These are phyloP conservation scores for Hylodesmum podocarpum DNA, from an alignment of 306 rosid species.

Conservation along the genomic window DNA sequence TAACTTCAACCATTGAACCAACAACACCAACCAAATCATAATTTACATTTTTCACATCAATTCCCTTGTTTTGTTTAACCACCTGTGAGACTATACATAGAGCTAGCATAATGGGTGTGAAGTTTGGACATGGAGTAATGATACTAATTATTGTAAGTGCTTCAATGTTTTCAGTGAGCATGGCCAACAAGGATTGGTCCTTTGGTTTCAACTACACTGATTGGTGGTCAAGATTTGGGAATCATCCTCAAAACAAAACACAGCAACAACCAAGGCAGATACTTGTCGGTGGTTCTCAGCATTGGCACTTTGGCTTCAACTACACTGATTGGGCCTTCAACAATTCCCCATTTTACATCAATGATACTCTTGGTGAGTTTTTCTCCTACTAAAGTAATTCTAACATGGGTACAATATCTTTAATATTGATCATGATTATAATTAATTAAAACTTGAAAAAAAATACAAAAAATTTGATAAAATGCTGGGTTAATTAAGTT, in stretches of 20 bases:
- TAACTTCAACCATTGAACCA: neutral
- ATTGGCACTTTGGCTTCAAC: constrained; percentile 45
- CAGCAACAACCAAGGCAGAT: constrained; percentile 31
- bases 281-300: constrained; percentile 54
- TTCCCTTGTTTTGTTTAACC: neutral
- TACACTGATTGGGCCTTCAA: constrained; percentile 46
- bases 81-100: no score
- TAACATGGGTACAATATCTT: neutral
- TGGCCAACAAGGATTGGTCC: constrained; percentile 49
- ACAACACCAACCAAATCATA: neutral
- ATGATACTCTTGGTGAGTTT: constrained; percentile 59
- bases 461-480: no score
- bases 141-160: constrained; percentile 20
- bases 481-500: no score
- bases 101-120: constrained; percentile 42
- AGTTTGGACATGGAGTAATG: neutral
- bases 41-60: neutral
- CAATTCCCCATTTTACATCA: constrained; percentile 40
- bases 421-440: neutral
- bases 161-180: constrained; percentile 22
- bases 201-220: constrained; percentile 37
- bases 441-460: neutral
- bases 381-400: neutral
- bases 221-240: constrained; percentile 43
- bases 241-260: constrained; percentile 28